Evolutionary conservation across 2,329 filamentous ascomycete species (phyloP), one percentile per base, ranked within the genome.

Genomic region (Cercospora sp.): DNA sequence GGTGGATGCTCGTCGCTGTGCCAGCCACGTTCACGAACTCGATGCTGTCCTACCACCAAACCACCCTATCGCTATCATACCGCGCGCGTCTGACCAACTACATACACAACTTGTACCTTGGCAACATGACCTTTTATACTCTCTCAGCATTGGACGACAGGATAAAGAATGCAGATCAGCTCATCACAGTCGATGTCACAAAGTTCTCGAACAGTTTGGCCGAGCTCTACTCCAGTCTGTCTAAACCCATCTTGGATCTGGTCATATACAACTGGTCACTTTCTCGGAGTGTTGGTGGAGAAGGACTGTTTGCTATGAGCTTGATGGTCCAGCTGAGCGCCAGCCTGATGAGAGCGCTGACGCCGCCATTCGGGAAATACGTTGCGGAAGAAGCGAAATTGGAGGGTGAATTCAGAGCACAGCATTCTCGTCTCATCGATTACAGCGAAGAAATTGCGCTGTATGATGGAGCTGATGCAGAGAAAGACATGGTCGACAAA

Each of bases 1-100:
- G 94, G 93, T 99, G 95, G 95, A 99, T 99, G 95, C 79, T 94
- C 65, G 95, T 99, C 72, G 94, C 95, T 28, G 86, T 99, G 16
- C 95, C 95, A 9, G 95, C 95, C 1, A 98, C 95, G 5, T 80
- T 98, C 79, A 99, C 95, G 48, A 99, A 99, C 79, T 97, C 94
- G 0, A 99, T 99, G 95, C 86, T 98, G 53, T 96, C 94, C 28
- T 98, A 97, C 79, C 95, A 99, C 77, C 95, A 99, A 83, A 96
- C 94, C 76, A 93, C 96, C 78, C 87, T 99, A 53, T 93, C 94
- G 0, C 84, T 99, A 31, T 92, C 94, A 77, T 99, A 99, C 80
- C 90, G 95, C 69, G 94, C 94, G 45, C 89, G 95, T 57, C 85
- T 99, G 36, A 99, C 95, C n/a, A 91, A 95, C 76, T 85, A 94